These are phyloP conservation scores for Gossypium gossypioides DNA, from an alignment of 441 rosid species.

Conservation along the genomic window DNA sequence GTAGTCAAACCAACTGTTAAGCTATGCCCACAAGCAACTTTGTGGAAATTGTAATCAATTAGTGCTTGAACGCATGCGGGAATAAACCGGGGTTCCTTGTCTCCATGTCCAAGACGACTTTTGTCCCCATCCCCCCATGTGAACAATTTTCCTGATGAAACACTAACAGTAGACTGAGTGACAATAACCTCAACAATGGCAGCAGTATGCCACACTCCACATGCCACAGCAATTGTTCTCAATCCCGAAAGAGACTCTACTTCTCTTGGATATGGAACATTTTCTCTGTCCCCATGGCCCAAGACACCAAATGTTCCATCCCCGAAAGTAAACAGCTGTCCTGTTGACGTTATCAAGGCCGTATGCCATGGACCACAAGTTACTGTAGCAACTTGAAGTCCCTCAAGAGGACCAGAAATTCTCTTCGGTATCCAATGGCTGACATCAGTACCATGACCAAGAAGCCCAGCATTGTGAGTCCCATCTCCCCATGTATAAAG, in stretches of 20 bases:
- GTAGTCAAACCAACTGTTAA: slow-evolving; percentile 82
- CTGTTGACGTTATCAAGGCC: slow-evolving; percentile 68
- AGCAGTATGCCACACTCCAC: slow-evolving; percentile 98
- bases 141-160: slow-evolving; percentile 72
- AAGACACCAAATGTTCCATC: slow-evolving; percentile 95
- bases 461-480: slow-evolving; percentile 81
- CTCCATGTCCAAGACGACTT: slow-evolving; percentile 93
- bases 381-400: slow-evolving; percentile 79
- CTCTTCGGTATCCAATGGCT: slow-evolving; percentile 98
- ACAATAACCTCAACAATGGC: slow-evolving; percentile 89
- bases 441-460: slow-evolving; percentile 82
- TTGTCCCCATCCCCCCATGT: slow-evolving; percentile 99
- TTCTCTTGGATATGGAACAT: slow-evolving; percentile 63
- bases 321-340: slow-evolving; percentile 93
- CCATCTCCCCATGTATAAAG: slow-evolving; percentile 94
- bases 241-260: slow-evolving; percentile 79
- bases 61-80: slow-evolving; percentile 87
- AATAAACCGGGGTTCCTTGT: slow-evolving; percentile 74
- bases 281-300: slow-evolving; percentile 82
- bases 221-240: slow-evolving; percentile 77
- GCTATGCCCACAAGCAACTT: slow-evolving; percentile 88
- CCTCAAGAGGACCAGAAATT: slow-evolving; percentile 77
- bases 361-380: slow-evolving; percentile 98
- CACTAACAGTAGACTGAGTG: slow-evolving; percentile 66
- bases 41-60: slow-evolving; percentile 78